These are phyloP conservation scores for Infundibulicybe gibba DNA, from an alignment of 768 basidiomycete genomes.

Conservation along the genomic window DNA sequence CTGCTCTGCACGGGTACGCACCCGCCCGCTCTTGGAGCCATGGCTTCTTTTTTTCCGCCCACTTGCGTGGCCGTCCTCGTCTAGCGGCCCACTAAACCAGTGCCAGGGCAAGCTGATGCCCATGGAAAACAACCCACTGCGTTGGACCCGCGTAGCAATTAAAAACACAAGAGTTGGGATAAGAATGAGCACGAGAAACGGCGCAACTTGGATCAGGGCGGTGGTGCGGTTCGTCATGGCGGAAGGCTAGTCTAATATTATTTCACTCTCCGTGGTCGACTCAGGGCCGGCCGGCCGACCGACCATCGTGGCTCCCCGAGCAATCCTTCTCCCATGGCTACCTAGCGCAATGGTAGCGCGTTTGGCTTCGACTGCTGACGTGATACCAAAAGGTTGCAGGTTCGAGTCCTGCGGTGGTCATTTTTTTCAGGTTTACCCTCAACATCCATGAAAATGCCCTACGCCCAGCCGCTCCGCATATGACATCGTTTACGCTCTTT, in stretches of 20 bases:
- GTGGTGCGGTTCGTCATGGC: conserved; percentile 18
- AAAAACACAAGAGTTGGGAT: conserved; percentile 52
- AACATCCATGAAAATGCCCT: no score
- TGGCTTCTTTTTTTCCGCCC: no score
- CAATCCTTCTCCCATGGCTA: conserved; percentile 44
- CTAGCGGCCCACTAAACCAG: conserved; percentile 34
- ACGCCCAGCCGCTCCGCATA: no score
- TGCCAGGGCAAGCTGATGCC: conserved; percentile 60
- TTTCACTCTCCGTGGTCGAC: conserved; percentile 33
- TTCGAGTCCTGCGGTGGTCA: conserved; percentile 95
- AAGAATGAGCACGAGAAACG: conserved; percentile 51
- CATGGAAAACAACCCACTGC: conserved; percentile 27
- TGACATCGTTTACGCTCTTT: no score
- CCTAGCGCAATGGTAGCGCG: conserved; percentile 95
- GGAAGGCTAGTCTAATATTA: conserved; percentile 39
- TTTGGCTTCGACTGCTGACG: conserved; percentile 82
- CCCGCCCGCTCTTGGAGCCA: no score
- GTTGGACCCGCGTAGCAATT: conserved; percentile 21
- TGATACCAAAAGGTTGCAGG: conserved; percentile 93
- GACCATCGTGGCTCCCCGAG: not conserved
- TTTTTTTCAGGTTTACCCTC: no score
- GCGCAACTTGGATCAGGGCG: conserved; percentile 35
- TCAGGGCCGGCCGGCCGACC: not conserved
- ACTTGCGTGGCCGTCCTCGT: conserved; percentile 4
- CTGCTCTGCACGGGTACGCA: conserved; percentile 53